Evolutionary conservation across 176 grass and related monocot species (phyloP), one percentile per base, ranked within the genome.

Genomic region (Musa schizocarpa): DNA sequence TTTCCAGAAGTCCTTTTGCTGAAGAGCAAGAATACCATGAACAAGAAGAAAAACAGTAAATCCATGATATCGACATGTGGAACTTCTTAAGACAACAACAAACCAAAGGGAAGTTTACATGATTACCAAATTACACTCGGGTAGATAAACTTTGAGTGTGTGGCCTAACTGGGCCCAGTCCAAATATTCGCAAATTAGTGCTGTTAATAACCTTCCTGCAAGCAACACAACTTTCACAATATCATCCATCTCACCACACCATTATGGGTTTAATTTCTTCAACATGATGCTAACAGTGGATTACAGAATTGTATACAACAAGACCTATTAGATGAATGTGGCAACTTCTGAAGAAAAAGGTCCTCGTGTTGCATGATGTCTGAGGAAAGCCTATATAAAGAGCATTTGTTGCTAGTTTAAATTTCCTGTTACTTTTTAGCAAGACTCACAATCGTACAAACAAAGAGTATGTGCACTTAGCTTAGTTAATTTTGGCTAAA

Each of bases 1-100:
- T 86, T 93, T 98, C 90, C 95, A 93, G 53, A 93, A 93, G 66
- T 98, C 95, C 78, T 89, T 98, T 53, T 84, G 80, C 95, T 91
- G 80, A 75, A 9, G 56, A 74, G 14, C 50, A 74, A 11, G 13
- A 56, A 29, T 1, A 27, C n/a, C 14, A 74, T 27, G 21, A 26
- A 56, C 3, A 24, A 9, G 6, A 74, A 8, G 19, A 57, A 29
- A 20, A 43, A 43, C 34, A 43, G 34, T 43, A 43, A 43, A 43
- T 43, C 34, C 34, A 43, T 43, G 34, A 43, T 50, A 7, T 34
- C 9, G 20, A 14, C 16, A 50, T 51, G 68, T 8, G 51, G 34
- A 70, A 13, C 34, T 69, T 70, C 68, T 70, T 50, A 11, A 70
- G 1, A 48, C 11, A 70, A 19, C 7, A 70, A 20, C 17, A 70